Conservation (phyloP, 305 asterid species). For the Caryopteris hybrid region DNA sequence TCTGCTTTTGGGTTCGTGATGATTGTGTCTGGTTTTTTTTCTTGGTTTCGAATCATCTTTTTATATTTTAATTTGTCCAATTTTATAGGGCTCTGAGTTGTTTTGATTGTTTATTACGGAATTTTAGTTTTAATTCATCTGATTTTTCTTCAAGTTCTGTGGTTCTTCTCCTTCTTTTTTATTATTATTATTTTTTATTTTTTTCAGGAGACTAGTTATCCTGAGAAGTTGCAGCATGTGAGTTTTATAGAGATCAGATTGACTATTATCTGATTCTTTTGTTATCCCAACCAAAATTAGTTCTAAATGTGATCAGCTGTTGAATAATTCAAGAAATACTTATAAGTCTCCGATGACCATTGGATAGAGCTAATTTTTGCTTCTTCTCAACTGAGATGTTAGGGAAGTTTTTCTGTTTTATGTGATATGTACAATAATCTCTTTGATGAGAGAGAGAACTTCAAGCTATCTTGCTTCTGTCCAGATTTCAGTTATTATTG, state of each 20-base stretch:
- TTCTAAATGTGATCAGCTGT: not conserved
- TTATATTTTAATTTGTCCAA: no score
- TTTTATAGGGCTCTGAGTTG: not conserved
- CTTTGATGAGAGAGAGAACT: not conserved
- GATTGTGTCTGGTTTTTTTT: constrained; percentile 3
- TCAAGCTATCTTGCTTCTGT: not conserved
- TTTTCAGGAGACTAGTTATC: no score
- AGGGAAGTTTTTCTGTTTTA: not conserved
- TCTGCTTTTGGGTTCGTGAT: constrained; percentile 6
- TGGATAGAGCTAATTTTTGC: not conserved
- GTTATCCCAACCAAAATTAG: not conserved
- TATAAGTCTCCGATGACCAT: not conserved
- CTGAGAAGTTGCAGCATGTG: constrained; percentile 10
- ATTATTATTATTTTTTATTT: no score
- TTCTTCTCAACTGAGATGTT: constrained; percentile 6
- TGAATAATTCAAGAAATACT: not conserved
- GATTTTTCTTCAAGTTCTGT: not conserved
- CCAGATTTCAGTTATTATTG: not conserved
- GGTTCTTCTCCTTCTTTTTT: no score
- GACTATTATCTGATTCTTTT: not conserved
- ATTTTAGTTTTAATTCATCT: not conserved
- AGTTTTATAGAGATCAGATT: constrained; percentile 17
- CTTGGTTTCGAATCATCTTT: not conserved
- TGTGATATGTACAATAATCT: not conserved
- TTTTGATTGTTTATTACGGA: not conserved